Evolutionary conservation across 1,284 basidiomycete species (phyloP).

Genomic region (Malassezia nana): DNA sequence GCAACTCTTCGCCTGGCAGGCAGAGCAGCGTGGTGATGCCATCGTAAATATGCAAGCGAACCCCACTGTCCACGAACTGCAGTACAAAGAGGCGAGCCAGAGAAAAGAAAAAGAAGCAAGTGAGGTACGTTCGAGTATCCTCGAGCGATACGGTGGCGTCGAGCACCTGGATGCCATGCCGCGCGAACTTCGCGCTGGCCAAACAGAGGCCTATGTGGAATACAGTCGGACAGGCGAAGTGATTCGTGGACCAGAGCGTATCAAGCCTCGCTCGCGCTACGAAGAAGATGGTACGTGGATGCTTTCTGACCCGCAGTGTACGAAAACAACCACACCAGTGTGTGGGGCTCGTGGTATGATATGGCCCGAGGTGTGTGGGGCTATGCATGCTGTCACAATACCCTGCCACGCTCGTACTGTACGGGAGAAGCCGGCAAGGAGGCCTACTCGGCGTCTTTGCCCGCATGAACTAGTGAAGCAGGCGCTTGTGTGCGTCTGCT

Average conservation of each 20-base stretch:
- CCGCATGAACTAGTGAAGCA: conserved; percentile 47
- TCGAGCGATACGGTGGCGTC: conserved; percentile 76
- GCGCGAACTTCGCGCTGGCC: conserved; percentile 77
- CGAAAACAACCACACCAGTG: conserved; percentile 79
- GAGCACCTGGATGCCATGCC: conserved; percentile 80
- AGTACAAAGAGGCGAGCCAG: conserved; percentile 78
- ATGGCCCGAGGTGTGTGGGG: conserved; percentile 68
- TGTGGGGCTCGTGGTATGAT: conserved; percentile 96
- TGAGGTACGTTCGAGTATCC: conserved; percentile 58
- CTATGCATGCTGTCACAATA: conserved; percentile 86
- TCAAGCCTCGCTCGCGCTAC: conserved; percentile 77
- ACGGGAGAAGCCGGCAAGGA: conserved; percentile 81
- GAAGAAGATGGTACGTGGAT: conserved; percentile 37
- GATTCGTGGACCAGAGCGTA: conserved; percentile 79
- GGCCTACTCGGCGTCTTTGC: conserved; percentile 51
- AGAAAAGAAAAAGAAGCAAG: conserved; percentile 87
- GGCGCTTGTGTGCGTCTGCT: conserved; percentile 13
- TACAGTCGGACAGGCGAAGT: conserved; percentile 85
- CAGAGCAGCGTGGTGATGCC: conserved; percentile 70
- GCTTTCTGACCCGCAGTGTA: conserved; percentile 52
- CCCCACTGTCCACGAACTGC: conserved; percentile 78
- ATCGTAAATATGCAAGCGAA: conserved; percentile 93
- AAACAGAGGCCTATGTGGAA: conserved; percentile 95
- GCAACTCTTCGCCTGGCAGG: conserved; percentile 96
- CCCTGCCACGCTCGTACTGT: conserved; percentile 78